phyloP scores from a whole-genome alignment of 176 grass and related monocot species.

The Eleusine indica region DNA sequence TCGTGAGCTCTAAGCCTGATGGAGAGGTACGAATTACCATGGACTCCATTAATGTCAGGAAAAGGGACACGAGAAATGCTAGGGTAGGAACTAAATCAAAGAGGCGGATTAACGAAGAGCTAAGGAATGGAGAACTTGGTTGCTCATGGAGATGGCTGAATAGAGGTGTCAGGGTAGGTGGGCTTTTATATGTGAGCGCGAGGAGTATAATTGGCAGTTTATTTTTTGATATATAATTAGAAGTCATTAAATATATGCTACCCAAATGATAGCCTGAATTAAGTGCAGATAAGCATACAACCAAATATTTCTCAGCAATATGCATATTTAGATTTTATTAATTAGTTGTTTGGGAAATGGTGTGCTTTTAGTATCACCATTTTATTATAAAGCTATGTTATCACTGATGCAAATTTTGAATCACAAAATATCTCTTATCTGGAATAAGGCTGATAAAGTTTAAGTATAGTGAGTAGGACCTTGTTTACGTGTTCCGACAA shows the following conservation, averaged over 20 bases:
- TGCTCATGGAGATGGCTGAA: not conserved
- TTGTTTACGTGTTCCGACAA: not conserved
- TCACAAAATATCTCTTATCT: not conserved
- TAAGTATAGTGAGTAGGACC: not conserved
- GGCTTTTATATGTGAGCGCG: constrained; percentile 18
- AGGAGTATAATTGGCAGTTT: constrained; percentile 18
- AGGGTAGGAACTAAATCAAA: not conserved
- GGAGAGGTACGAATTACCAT: not conserved
- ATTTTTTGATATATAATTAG: too few relatives aligned
- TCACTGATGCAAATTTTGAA: not conserved
- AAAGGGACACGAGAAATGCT: not conserved
- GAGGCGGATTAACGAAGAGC: not conserved
- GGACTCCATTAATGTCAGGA: not conserved
- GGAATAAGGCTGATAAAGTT: not conserved
- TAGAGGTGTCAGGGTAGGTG: not conserved
- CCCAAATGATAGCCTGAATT: not conserved
- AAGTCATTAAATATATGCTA: not conserved
- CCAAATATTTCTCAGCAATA: not conserved
- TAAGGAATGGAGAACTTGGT: not conserved
- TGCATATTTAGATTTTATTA: not conserved
- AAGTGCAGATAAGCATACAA: not conserved
- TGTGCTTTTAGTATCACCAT: not conserved
- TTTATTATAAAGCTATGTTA: not conserved
- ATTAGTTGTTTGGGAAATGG: not conserved
- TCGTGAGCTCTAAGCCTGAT: constrained; percentile 56